Percentiles rank a stretch among this genome's conserved stretches.
These are phyloP conservation scores for Russula sp. DNA, from an alignment of 768 basidiomycete genomes.

Conservation along the genomic window DNA sequence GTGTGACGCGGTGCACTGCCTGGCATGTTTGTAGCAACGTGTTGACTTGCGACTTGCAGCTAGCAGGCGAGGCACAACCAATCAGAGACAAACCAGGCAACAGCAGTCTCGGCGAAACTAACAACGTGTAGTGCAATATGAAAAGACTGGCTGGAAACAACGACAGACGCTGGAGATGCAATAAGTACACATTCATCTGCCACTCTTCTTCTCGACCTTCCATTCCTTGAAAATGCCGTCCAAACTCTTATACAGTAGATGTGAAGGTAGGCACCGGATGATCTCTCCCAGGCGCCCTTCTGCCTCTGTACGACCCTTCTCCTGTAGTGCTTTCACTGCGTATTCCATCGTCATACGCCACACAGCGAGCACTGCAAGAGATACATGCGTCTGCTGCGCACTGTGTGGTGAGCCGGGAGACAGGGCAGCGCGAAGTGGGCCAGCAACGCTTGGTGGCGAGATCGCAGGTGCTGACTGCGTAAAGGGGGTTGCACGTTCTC, in stretches of 20 bases:
- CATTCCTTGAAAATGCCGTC: slow-evolving; percentile 96
- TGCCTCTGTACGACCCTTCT: slow-evolving; percentile 66
- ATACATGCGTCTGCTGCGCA: slow-evolving; percentile 90
- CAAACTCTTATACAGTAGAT: slow-evolving; percentile 84
- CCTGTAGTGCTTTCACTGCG: slow-evolving; percentile 60
- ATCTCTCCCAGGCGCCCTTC: slow-evolving; percentile 84
- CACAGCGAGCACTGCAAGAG: slow-evolving; percentile 88
- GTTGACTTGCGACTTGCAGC: background rate
- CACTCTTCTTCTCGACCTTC: slow-evolving; percentile 77
- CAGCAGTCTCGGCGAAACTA: slow-evolving; percentile 11
- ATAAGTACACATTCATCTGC: slow-evolving; percentile 37
- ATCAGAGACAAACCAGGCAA: slow-evolving; percentile 5
- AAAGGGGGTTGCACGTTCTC: slow-evolving; percentile 74
- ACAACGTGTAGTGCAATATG: slow-evolving; percentile 14
- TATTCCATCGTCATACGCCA: slow-evolving; percentile 83
- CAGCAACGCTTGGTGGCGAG: slow-evolving; percentile 60
- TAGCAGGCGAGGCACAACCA: slow-evolving; percentile 6
- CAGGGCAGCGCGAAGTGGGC: slow-evolving; percentile 68
- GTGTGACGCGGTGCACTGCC: slow-evolving; percentile 24
- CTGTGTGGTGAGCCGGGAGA: slow-evolving; percentile 76
- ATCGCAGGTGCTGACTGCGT: slow-evolving; percentile 60
- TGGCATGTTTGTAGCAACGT: slow-evolving; percentile 7
- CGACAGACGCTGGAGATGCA: slow-evolving; percentile 12
- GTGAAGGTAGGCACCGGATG: slow-evolving; percentile 81
- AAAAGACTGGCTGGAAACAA: slow-evolving; percentile 8